Percentiles rank a stretch among this genome's conserved stretches.
phyloP scores from a whole-genome alignment of 768 basidiomycete genomes.

The Cantharellus anzutake region DNA sequence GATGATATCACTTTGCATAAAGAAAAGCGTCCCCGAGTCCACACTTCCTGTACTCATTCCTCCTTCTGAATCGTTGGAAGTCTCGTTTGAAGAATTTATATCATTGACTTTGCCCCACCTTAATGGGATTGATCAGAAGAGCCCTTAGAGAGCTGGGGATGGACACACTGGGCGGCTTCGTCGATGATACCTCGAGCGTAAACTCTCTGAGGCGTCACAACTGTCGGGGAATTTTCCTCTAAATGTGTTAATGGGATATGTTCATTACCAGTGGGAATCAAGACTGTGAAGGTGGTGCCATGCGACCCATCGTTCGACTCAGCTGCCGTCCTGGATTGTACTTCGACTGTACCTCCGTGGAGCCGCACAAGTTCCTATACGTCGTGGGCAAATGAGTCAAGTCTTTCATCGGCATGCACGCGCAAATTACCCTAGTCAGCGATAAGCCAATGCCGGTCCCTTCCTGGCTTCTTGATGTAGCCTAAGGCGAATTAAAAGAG shows the following conservation, averaged over 20 bases:
- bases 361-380: constrained; percentile 18
- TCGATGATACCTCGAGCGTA: constrained; percentile 22
- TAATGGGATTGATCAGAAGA: neutral
- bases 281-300: constrained; percentile 19
- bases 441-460: constrained; percentile 22
- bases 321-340: constrained; percentile 15
- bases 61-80: constrained; percentile 9
- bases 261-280: constrained; percentile 17
- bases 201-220: constrained; percentile 5
- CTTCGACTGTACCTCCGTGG: constrained; percentile 18
- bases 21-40: constrained; percentile 20
- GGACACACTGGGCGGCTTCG: constrained; percentile 20
- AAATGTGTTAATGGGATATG: constrained; percentile 18
- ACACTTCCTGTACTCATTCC: constrained; percentile 14
- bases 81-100: neutral
- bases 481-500: constrained; percentile 3
- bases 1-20: constrained; percentile 17
- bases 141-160: neutral
- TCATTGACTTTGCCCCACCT: neutral
- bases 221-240: constrained; percentile 8
- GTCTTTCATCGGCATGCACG: constrained; percentile 2
- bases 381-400: neutral
- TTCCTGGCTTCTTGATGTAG: constrained; percentile 18
- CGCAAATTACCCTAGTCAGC: constrained; percentile 14
- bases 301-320: constrained; percentile 16